Evolutionary conservation across 257 asterid genomes (phyloP).

Genomic region (Nicotiana sylvestris): DNA sequence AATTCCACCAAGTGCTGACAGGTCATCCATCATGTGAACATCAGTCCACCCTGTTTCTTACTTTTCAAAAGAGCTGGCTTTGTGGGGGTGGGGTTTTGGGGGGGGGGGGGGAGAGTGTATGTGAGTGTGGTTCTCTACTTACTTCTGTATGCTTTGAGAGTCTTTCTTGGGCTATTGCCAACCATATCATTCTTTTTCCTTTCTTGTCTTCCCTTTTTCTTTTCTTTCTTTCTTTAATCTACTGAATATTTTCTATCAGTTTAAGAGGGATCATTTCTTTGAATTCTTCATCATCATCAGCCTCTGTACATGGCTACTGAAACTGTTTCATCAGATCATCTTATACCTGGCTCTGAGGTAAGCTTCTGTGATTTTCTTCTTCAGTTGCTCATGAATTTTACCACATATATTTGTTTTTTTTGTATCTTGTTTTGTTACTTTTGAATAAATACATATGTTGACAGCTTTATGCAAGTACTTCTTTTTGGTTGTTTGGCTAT

Average conservation of each 20-base stretch:
- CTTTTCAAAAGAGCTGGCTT: background rate
- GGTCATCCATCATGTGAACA: slow-evolving; percentile 65
- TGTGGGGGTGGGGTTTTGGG: background rate
- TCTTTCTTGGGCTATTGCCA: slow-evolving; percentile 49
- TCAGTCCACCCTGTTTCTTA: slow-evolving; percentile 22
- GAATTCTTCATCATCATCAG: background rate
- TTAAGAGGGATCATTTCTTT: background rate
- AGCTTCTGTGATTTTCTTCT: background rate
- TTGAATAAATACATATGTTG: background rate
- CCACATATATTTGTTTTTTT: background rate
- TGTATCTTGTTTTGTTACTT: background rate
- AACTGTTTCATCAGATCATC: slow-evolving; percentile 53
- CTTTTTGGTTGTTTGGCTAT: background rate
- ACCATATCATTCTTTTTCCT: slow-evolving; percentile 52
- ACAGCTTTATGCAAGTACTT: background rate
- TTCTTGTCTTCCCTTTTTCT: background rate
- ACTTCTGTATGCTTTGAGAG: slow-evolving; percentile 35
- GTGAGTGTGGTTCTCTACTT: slow-evolving; percentile 32
- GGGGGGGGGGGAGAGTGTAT: background rate
- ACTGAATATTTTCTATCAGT: background rate
- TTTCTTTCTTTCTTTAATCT: background rate
- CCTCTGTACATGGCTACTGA: slow-evolving; percentile 57
- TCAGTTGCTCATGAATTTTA: background rate
- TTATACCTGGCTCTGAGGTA: slow-evolving; percentile 42
- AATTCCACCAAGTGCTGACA: slow-evolving; percentile 50